These are phyloP conservation scores for Globisporangium camurandrum DNA, from an alignment of 352 stramenopile genomes.

Conservation along the genomic window DNA sequence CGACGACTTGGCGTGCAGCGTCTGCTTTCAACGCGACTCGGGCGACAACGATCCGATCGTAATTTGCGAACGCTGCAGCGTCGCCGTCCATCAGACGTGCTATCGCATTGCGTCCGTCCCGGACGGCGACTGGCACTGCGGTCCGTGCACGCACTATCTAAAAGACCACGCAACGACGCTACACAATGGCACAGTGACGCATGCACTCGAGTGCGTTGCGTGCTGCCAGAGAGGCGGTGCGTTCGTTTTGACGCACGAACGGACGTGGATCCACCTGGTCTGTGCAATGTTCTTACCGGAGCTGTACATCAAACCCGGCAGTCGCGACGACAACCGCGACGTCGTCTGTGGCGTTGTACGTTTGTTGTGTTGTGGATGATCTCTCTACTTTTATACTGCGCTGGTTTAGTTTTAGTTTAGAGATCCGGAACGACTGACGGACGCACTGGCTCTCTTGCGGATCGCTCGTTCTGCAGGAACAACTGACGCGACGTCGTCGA, in stretches of 20 bases:
- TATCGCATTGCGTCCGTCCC: conserved; percentile 63
- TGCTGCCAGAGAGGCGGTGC: conserved; percentile 49
- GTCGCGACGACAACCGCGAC: conserved; percentile 40
- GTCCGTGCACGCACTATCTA: conserved; percentile 50
- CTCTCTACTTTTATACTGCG: background rate
- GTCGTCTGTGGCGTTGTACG: conserved; percentile 46
- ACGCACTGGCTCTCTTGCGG: background rate
- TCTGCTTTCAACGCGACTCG: conserved; percentile 62
- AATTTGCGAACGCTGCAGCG: conserved; percentile 66
- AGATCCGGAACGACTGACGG: background rate
- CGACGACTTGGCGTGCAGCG: conserved; percentile 49
- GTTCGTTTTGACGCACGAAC: conserved; percentile 34
- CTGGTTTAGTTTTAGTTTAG: no score
- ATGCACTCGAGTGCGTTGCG: conserved; percentile 44
- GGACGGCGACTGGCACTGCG: conserved; percentile 72
- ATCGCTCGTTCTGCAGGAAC: conserved; percentile 29
- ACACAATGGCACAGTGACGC: conserved; percentile 40
- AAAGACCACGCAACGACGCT: conserved; percentile 24
- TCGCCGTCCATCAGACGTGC: conserved; percentile 75
- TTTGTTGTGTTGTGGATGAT: background rate
- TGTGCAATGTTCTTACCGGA: conserved; percentile 81
- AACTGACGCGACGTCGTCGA: conserved; percentile 37
- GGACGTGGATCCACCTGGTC: conserved; percentile 65
- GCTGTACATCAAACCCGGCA: conserved; percentile 33
- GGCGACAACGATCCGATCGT: conserved; percentile 68